phyloP scores from a whole-genome alignment of 768 basidiomycete species.

The Phanerochaete sordida region DNA sequence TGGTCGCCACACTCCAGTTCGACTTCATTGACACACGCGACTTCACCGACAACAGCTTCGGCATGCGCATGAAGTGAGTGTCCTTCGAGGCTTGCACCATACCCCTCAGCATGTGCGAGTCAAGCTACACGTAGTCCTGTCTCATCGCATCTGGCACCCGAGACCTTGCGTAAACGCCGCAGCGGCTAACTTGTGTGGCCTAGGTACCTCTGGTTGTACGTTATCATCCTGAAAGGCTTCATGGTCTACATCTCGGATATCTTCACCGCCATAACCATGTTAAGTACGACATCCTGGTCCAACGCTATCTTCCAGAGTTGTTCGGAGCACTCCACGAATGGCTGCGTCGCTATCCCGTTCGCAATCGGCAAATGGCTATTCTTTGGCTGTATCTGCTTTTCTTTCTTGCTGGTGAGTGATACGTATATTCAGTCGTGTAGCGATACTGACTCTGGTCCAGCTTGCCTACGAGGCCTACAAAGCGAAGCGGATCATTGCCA shows the following conservation, averaged over 20 bases:
- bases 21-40: slow-evolving; percentile 95
- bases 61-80: slow-evolving; percentile 79
- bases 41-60: slow-evolving; percentile 83
- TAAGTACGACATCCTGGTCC: slow-evolving; percentile 86
- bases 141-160: not conserved
- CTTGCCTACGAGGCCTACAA: slow-evolving; percentile 91
- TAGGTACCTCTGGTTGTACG: slow-evolving; percentile 92
- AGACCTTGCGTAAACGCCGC: not conserved
- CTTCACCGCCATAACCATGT: slow-evolving; percentile 96
- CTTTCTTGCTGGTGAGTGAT: slow-evolving; percentile 82
- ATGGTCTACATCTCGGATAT: slow-evolving; percentile 97
- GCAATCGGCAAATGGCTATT: slow-evolving; percentile 93
- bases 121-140: not conserved
- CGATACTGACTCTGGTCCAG: slow-evolving; percentile 33
- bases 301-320: slow-evolving; percentile 88
- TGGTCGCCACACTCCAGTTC: slow-evolving; percentile 51
- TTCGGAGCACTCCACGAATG: slow-evolving; percentile 40
- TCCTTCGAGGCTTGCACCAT: not conserved
- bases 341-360: slow-evolving; percentile 87
- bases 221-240: slow-evolving; percentile 92
- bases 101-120: too few relatives aligned
- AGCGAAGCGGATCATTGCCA: slow-evolving; percentile 89
- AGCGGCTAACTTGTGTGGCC: not conserved
- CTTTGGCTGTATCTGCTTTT: slow-evolving; percentile 96
- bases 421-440: not conserved